phyloP scores from a whole-genome alignment of 257 asterid genomes.

The Solanum chiquidenum region DNA sequence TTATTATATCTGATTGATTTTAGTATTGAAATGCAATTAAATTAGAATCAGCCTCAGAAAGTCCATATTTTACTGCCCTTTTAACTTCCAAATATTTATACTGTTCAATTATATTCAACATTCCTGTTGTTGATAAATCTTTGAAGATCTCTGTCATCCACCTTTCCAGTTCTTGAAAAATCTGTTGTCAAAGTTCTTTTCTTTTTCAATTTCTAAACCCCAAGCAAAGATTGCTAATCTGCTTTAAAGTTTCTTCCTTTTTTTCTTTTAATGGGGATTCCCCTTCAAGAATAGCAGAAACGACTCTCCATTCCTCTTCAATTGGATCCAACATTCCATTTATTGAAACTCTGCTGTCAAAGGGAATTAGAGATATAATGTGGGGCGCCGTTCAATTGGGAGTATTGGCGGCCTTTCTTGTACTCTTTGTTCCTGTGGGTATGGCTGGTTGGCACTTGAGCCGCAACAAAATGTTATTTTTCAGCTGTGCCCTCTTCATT shows the following conservation, averaged over 20 bases:
- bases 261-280: background rate
- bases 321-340: background rate
- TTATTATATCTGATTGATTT: no score
- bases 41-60: background rate
- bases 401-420: conserved; percentile 78
- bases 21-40: background rate
- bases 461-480: conserved; percentile 89
- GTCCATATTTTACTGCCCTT: background rate
- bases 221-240: background rate
- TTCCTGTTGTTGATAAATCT: background rate
- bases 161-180: background rate
- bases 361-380: conserved; percentile 22
- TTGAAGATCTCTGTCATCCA: background rate
- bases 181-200: background rate
- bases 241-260: background rate
- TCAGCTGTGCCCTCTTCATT: conserved; percentile 93
- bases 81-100: background rate
- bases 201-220: background rate
- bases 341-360: background rate
- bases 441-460: conserved; percentile 99
- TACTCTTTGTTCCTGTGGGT: conserved; percentile 84
- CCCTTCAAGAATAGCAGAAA: background rate
- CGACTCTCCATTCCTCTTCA: background rate
- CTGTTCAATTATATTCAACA: background rate
- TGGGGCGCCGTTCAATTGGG: conserved; percentile 84